These are phyloP conservation scores for Striga asiatica DNA, from an alignment of 257 asterid species.

Conservation along the genomic window DNA sequence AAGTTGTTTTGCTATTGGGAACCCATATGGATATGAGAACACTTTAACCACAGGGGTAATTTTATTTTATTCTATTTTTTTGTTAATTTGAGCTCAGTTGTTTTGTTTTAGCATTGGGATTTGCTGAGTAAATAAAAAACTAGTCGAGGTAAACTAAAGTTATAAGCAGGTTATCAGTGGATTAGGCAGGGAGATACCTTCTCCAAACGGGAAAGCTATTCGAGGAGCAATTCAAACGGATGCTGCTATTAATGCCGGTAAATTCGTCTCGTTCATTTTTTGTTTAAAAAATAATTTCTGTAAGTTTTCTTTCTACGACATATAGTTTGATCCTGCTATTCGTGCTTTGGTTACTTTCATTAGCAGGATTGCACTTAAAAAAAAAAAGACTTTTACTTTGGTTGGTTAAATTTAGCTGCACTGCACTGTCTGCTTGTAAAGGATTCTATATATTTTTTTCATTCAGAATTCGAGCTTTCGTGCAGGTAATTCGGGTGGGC, in stretches of 20 bases:
- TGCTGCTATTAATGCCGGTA: conserved; percentile 90
- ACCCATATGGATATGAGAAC: conserved; percentile 81
- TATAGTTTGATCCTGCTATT: no score
- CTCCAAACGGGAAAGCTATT: conserved; percentile 79
- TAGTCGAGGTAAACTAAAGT: conserved; percentile 9
- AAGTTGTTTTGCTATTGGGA: conserved; percentile 85
- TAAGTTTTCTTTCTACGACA: no score
- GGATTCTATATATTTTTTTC: not conserved
- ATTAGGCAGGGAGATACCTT: conserved; percentile 88
- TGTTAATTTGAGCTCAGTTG: not conserved
- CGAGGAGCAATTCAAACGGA: conserved; percentile 93
- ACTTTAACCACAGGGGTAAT: conserved; percentile 87
- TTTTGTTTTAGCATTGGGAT: not conserved
- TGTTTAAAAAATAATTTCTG: no score
- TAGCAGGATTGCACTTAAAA: no score
- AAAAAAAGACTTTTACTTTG: no score
- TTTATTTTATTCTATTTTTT: no score
- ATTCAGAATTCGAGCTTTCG: not conserved
- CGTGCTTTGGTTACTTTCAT: no score
- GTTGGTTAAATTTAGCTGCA: no score
- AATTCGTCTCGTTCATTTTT: not conserved
- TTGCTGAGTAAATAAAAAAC: not conserved
- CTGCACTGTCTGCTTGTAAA: not conserved
- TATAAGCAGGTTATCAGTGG: conserved; percentile 91
- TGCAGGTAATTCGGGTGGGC: conserved; percentile 85